phyloP scores from a whole-genome alignment of 2,329 filamentous ascomycete genomes.

The Pseudogymnoascus sp. region DNA sequence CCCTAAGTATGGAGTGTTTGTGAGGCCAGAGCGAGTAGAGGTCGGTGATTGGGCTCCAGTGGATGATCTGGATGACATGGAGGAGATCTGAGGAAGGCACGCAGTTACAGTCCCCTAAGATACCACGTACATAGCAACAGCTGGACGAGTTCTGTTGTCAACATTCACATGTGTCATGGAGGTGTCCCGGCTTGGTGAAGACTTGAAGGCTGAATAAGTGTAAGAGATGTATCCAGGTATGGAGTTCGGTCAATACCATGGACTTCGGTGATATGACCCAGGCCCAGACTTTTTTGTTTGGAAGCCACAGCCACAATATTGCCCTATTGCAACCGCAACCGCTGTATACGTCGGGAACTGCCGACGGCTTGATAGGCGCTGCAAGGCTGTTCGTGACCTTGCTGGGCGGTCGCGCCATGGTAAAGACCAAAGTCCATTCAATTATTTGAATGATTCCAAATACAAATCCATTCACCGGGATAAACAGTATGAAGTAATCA shows the following conservation, averaged over 20 bases:
- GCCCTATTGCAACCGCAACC: neutral
- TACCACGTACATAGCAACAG: neutral
- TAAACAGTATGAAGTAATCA: neutral
- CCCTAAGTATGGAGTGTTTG: constrained; percentile 69
- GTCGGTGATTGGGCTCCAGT: constrained; percentile 63
- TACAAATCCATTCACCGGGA: neutral
- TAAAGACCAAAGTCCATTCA: neutral
- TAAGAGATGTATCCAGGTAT: neutral
- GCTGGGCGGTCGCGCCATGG: neutral
- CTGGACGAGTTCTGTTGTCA: neutral
- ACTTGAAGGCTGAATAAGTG: neutral
- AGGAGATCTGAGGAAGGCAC: constrained; percentile 49
- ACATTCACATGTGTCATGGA: neutral
- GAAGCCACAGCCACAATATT: neutral
- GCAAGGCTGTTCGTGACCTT: neutral
- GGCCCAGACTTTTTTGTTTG: neutral
- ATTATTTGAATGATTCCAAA: neutral
- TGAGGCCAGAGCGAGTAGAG: constrained; percentile 69
- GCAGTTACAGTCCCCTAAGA: neutral
- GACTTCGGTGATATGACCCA: neutral
- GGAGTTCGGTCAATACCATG: neutral
- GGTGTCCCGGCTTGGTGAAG: neutral
- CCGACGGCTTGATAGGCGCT: neutral
- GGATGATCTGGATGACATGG: constrained; percentile 69
- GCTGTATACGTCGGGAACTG: neutral